Evolutionary conservation across 495 filamentous ascomycete genomes (phyloP).

Genomic region (Aspergillus steynii): DNA sequence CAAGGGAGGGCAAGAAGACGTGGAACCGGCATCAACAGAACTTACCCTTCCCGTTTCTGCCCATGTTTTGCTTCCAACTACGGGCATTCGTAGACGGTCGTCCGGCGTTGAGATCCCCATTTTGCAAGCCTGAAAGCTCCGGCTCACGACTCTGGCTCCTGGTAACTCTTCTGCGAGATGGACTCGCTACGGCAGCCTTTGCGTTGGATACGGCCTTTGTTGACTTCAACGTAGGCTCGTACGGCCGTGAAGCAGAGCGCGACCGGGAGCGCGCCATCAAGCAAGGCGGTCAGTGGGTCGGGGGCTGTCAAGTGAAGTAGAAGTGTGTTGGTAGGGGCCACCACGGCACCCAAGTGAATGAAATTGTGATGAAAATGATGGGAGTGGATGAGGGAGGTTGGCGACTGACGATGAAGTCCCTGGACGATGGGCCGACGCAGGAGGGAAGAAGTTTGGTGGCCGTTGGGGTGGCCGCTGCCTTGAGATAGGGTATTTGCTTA

Average conservation of each 20-base stretch:
- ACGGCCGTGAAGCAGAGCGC: background rate
- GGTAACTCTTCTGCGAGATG: conserved; percentile 18
- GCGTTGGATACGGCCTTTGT: background rate
- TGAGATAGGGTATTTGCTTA: background rate
- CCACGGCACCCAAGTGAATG: background rate
- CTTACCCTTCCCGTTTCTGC: background rate
- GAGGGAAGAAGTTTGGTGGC: background rate
- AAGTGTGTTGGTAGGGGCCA: background rate
- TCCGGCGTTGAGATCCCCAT: background rate
- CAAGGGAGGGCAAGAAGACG: background rate
- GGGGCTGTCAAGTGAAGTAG: background rate
- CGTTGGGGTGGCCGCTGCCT: conserved; percentile 2
- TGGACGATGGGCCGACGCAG: background rate
- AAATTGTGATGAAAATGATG: background rate
- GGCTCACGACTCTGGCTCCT: conserved; percentile 29
- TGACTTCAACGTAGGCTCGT: background rate
- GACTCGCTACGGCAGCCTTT: conserved; percentile 7
- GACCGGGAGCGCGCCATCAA: background rate
- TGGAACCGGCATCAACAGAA: background rate
- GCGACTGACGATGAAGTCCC: background rate
- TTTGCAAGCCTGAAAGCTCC: conserved; percentile 5
- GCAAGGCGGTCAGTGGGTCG: conserved; percentile 10
- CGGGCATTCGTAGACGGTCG: background rate
- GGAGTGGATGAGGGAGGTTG: background rate
- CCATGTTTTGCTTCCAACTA: conserved; percentile 1